A percentile compares a stretch with the other conserved stretches of the same genome.
Evolutionary conservation across 192 early-diverging fungal genomes (phyloP).

Genomic region (Dissophora globulifera): DNA sequence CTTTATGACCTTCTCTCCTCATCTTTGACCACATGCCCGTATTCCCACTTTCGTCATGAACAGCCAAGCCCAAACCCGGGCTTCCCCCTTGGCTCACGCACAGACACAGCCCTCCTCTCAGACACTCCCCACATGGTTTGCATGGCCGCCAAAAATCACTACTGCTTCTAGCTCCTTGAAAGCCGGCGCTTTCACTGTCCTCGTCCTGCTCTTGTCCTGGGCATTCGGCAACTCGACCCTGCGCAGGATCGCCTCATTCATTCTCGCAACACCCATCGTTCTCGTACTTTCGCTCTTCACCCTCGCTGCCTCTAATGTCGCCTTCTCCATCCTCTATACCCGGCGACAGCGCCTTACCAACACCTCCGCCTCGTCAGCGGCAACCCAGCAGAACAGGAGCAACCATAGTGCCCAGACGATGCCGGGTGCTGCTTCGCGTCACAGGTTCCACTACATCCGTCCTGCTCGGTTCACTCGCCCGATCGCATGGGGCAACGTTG

Average conservation of each 20-base stretch:
- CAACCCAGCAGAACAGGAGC: neutral
- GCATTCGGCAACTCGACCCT: slow-evolving; percentile 22
- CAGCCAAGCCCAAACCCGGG: slow-evolving; percentile 3
- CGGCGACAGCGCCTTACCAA: slow-evolving; percentile 12
- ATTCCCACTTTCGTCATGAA: neutral
- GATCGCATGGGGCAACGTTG: slow-evolving; percentile 29
- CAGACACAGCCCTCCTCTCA: neutral
- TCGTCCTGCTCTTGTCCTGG: slow-evolving; percentile 9
- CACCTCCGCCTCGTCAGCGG: neutral
- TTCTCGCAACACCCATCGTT: slow-evolving; percentile 30
- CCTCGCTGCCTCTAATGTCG: slow-evolving; percentile 38
- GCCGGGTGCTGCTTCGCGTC: slow-evolving; percentile 33
- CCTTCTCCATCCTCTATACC: slow-evolving; percentile 45
- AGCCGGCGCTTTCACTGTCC: neutral
- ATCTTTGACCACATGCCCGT: too few relatives aligned
- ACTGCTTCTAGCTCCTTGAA: neutral
- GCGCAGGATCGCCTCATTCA: slow-evolving; percentile 4
- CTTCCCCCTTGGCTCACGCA: neutral
- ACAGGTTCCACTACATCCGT: slow-evolving; percentile 36
- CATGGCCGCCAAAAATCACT: slow-evolving; percentile 2
- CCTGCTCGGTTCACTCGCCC: slow-evolving; percentile 44
- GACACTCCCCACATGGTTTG: neutral
- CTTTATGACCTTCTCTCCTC: neutral
- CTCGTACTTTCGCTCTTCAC: slow-evolving; percentile 21
- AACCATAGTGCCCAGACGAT: slow-evolving; percentile 14